Evolutionary conservation across 208 protist genomes (phyloP).

Genomic region (Tritrichomonas foetus): DNA sequence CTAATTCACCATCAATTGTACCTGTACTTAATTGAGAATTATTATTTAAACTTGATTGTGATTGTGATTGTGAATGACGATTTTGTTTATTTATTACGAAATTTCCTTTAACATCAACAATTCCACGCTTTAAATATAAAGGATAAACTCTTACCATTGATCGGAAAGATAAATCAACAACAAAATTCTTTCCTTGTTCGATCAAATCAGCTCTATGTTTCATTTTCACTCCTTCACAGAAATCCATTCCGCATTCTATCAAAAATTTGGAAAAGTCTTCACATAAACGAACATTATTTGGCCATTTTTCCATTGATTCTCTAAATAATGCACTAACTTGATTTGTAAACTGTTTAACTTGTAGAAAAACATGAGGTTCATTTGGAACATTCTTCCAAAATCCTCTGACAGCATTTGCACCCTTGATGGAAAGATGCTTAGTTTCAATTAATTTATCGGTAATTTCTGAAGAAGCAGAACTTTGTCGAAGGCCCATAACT

Average conservation of each 20-base stretch:
- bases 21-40: not conserved
- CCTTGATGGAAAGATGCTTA: not conserved
- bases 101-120: not conserved
- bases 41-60: not conserved
- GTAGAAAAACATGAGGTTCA: not conserved
- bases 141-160: not conserved
- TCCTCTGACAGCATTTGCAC: too few relatives aligned
- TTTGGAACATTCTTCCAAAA: not conserved
- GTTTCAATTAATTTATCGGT: not conserved
- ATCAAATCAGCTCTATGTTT: not conserved
- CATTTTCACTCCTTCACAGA: not conserved
- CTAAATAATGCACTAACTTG: not conserved
- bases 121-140: not conserved
- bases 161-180: not conserved
- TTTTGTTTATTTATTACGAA: not conserved
- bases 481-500: not conserved
- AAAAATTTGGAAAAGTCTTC: not conserved
- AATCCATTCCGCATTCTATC: not conserved
- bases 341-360: not conserved
- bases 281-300: not conserved
- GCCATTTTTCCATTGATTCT: not conserved
- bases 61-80: not conserved
- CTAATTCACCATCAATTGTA: not conserved
- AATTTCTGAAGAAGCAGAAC: not conserved
- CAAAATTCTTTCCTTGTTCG: not conserved